Base-by-base conservation (phyloP, 129 eudicot species). In the Escallonia rubra region DNA sequence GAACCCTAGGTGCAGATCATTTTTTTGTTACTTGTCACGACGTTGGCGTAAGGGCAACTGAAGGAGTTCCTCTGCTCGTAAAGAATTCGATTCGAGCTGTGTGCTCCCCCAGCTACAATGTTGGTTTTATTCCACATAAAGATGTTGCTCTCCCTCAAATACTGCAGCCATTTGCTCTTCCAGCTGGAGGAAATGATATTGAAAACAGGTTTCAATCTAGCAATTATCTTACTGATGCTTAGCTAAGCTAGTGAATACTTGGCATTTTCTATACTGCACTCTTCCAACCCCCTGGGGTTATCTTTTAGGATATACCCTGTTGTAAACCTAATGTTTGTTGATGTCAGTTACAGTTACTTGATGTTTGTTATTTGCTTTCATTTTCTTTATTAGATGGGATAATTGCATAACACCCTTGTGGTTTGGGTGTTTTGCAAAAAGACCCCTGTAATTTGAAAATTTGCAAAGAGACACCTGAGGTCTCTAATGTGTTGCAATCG, bases 61-160 rank as follows among this genome's bases (percentile, higher is more conserved):
- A 93, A 76, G 98, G 98, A 16, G 85, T 89, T 73, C 92, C 91
- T 56, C 66, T 83, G 50, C 95, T 93, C 41, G 83, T 93, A 47
- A 93, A 93, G 81, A 93, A 93, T 79, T 80, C 96, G 4, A 93
- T 93, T 64, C 90, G 96, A 43, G 98, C 86, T 7, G 96, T 93
- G 46, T 93, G 98, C 76, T 89, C 96, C 44, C 98, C 98, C 41
- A 93, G 98, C 80, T 93, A 93, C 72, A 89, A 93, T 75, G 98
- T 93, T 71, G 96, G 96, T 59, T 93, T 86, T 67, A 89, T 93
- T 73, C 98, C 98, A 14, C 98, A 93, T 82, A 93, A 93, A 74
- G 98, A 93, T 61, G 89, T 93, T 74, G 98, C 98, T 73, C 90
- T 93, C 68, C 98, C 98, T 63, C 96, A 93, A 93, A 86, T 93